A percentile compares a stretch with the other conserved stretches of the same genome.
Evolutionary conservation across 805 yeast genomes (phyloP).

Genomic region (Zygosaccharomyces kombuchaensis): DNA sequence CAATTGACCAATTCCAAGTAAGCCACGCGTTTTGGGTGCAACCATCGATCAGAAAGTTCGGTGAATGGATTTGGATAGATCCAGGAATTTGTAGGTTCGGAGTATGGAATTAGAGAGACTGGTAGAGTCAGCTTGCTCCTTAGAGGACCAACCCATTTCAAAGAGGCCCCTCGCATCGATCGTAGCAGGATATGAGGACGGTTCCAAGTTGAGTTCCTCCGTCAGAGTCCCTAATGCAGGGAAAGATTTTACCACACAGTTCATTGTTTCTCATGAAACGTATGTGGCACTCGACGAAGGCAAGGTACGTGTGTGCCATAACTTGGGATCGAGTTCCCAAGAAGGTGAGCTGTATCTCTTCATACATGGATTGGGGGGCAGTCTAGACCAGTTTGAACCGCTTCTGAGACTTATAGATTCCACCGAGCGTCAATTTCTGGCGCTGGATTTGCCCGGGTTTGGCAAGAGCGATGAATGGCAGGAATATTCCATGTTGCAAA

Average conservation of each 20-base stretch:
- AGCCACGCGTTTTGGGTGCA: background rate
- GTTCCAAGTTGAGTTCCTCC: slow-evolving; percentile 10
- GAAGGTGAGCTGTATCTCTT: slow-evolving; percentile 44
- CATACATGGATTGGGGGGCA: slow-evolving; percentile 90
- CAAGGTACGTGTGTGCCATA: slow-evolving; percentile 25
- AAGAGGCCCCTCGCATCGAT: slow-evolving; percentile 19
- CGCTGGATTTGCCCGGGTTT: slow-evolving; percentile 86
- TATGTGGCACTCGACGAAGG: slow-evolving; percentile 7
- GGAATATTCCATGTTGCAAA: slow-evolving; percentile 21
- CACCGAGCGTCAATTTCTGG: slow-evolving; percentile 57
- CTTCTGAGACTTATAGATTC: slow-evolving; percentile 54
- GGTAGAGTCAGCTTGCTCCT: slow-evolving; percentile 10
- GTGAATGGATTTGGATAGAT: background rate
- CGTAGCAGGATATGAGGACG: slow-evolving; percentile 15
- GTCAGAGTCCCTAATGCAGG: slow-evolving; percentile 13
- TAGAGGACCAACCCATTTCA: slow-evolving; percentile 23
- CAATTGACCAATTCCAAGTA: background rate
- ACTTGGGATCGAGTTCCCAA: slow-evolving; percentile 10
- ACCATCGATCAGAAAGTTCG: background rate
- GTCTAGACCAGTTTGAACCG: slow-evolving; percentile 77
- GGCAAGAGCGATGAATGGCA: slow-evolving; percentile 45
- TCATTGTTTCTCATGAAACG: slow-evolving; percentile 18
- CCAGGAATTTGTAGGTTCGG: background rate
- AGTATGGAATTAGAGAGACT: background rate
- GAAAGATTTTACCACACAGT: slow-evolving; percentile 24